Percentiles rank a stretch among this genome's conserved stretches.
These are phyloP conservation scores for Naegleria lovaniensis DNA, from an alignment of 208 protist genomes.

Conservation along the genomic window DNA sequence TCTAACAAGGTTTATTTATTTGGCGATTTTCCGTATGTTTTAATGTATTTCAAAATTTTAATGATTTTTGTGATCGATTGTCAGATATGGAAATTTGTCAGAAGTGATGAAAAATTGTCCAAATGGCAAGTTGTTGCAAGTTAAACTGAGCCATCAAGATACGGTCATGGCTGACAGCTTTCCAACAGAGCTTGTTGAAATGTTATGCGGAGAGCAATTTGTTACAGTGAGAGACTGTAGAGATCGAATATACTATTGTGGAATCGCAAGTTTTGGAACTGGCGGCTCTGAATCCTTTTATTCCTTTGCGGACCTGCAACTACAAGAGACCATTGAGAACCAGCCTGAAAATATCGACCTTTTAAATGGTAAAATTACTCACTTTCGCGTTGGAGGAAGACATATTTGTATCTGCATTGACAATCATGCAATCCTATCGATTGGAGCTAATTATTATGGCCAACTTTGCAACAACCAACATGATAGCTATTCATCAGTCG, in stretches of 20 bases:
- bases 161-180: background rate
- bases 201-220: background rate
- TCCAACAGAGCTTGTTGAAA: background rate
- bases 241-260: background rate
- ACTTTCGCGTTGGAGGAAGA: background rate
- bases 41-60: too few relatives aligned
- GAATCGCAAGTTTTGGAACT: background rate
- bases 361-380: background rate
- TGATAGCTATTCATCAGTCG: background rate
- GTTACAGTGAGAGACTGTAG: background rate
- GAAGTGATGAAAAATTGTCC: background rate
- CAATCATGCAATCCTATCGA: background rate
- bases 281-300: background rate
- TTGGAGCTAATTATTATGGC: background rate
- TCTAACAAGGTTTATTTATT: background rate
- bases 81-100: background rate
- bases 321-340: background rate
- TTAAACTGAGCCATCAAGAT: background rate
- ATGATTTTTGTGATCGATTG: too few relatives aligned
- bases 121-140: background rate
- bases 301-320: background rate
- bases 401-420: background rate
- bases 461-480: background rate
- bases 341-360: background rate
- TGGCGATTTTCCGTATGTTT: background rate